phyloP scores from a whole-genome alignment of 345 rosid genomes.

The Noccaea caerulescens region DNA sequence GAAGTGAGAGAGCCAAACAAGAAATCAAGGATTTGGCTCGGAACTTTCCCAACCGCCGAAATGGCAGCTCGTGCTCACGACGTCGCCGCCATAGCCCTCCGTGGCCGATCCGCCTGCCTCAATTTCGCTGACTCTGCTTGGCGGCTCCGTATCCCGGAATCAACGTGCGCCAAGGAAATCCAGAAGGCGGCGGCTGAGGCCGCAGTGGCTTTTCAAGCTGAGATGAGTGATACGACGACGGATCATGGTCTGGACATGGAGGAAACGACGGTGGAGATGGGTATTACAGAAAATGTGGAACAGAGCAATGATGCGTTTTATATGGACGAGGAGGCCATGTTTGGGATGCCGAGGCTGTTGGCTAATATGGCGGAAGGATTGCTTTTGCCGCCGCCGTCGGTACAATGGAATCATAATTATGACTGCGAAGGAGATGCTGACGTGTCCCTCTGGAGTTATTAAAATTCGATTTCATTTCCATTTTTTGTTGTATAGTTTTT shows the following conservation, averaged over 20 bases:
- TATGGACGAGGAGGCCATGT: slow-evolving; percentile 64
- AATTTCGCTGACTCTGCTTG: slow-evolving; percentile 90
- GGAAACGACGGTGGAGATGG: slow-evolving; percentile 1
- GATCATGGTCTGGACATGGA: slow-evolving; percentile 14
- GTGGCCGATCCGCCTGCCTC: slow-evolving; percentile 76
- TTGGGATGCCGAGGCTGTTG: slow-evolving; percentile 63
- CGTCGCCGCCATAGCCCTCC: slow-evolving; percentile 75
- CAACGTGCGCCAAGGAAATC: slow-evolving; percentile 63
- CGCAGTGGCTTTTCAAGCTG: slow-evolving; percentile 27
- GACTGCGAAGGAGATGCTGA: slow-evolving; percentile 46
- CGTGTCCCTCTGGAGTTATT: slow-evolving; percentile 64
- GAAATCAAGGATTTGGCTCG: slow-evolving; percentile 88
- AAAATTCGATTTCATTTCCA: no score
- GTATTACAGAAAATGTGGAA: not conserved
- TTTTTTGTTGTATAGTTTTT: not conserved
- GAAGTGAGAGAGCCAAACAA: slow-evolving; percentile 87
- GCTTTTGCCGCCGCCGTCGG: slow-evolving; percentile 67
- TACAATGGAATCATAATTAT: slow-evolving; percentile 29
- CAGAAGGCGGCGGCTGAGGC: slow-evolving; percentile 51
- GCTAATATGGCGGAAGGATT: slow-evolving; percentile 73
- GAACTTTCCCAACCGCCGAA: slow-evolving; percentile 66
- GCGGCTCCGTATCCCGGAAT: slow-evolving; percentile 68
- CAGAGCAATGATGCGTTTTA: slow-evolving; percentile 39
- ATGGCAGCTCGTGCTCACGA: slow-evolving; percentile 96
- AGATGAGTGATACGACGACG: not conserved